A percentile compares a stretch with the other conserved stretches of the same genome.
phyloP scores from a whole-genome alignment of 148 eudicot species.

The Camellia sinensis region DNA sequence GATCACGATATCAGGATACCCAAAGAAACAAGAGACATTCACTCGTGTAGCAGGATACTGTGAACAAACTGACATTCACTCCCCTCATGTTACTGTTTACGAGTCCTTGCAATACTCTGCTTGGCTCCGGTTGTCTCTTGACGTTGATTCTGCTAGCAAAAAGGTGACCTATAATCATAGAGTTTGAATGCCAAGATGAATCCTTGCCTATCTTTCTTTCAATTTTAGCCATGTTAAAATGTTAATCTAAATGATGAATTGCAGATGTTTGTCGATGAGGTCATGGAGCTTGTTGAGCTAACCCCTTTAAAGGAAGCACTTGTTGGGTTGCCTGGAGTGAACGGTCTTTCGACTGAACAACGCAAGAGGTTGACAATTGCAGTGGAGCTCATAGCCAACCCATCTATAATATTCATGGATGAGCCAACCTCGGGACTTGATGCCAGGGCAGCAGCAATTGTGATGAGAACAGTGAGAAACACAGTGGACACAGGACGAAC shows the following conservation, averaged over 20 bases:
- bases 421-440: slow-evolving; percentile 76
- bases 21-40: slow-evolving; percentile 68
- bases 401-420: slow-evolving; percentile 68
- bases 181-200: not conserved
- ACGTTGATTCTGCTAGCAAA: slow-evolving; percentile 44
- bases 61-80: slow-evolving; percentile 69
- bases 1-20: slow-evolving; percentile 60
- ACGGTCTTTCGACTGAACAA: slow-evolving; percentile 75
- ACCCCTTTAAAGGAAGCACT: slow-evolving; percentile 47
- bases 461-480: slow-evolving; percentile 69
- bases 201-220: no score
- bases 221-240: no score
- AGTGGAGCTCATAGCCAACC: slow-evolving; percentile 75
- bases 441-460: slow-evolving; percentile 81
- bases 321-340: slow-evolving; percentile 70
- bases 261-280: slow-evolving; percentile 72
- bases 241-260: not conserved
- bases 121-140: slow-evolving; percentile 66
- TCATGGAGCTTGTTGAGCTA: slow-evolving; percentile 76
- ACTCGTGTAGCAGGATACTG: slow-evolving; percentile 61
- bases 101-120: slow-evolving; percentile 77
- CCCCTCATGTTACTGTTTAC: slow-evolving; percentile 68
- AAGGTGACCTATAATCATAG: slow-evolving; percentile 34
- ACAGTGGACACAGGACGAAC: slow-evolving; percentile 63
- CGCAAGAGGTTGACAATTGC: slow-evolving; percentile 65